Base-by-base conservation (phyloP, 192 early-diverging fungal species). In the Coemansia sp. region DNA sequence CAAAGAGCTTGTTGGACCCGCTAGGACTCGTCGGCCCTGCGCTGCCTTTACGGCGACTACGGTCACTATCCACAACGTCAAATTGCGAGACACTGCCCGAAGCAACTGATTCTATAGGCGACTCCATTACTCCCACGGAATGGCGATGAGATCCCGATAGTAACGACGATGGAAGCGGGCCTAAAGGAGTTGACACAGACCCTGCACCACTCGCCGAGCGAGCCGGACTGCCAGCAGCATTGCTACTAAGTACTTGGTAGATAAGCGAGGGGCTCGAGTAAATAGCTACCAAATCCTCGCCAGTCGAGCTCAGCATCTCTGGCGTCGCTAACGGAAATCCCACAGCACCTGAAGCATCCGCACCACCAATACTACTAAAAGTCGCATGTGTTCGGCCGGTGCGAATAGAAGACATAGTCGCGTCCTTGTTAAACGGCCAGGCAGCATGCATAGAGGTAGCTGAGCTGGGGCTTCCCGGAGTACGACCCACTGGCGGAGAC, bases 401-500 rank as follows among this genome's bases (percentile, higher is more conserved):
- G 35, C 60, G 43, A 23, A 9, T 37, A 11, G 33, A 39, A 40
- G 44, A 30, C 4, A 33, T 3, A 9, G 43, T 9, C 3, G 63
- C 37, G 14, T 59, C 62, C 68, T 82, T 82, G 74, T 82, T 82
- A 55, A 73, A 82, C 10, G 79, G 79, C 79, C 79, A 82, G 13
- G 79, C 79, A 5, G 68, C 71, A 23, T 73, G 79, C 50, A 64
- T 23, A 37, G 74, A 74, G 9, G 30, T 39, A 6, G 62, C 46
- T 6, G 79, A 76, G 19, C 62, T 62, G 3, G 79, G 68, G 59
- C 74, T 82, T 4, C 74, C 74, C 5, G 79, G 72, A 16, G 73
- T 75, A 33, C 47, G 52, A 9, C 66, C 30, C 39, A 30, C 32
- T 17, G 52, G 39, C 7, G 44, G 37, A 0, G 55, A 67, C 63